Conservation (phyloP, 2,329 filamentous ascomycete species). For the Botryotinia convoluta region DNA sequence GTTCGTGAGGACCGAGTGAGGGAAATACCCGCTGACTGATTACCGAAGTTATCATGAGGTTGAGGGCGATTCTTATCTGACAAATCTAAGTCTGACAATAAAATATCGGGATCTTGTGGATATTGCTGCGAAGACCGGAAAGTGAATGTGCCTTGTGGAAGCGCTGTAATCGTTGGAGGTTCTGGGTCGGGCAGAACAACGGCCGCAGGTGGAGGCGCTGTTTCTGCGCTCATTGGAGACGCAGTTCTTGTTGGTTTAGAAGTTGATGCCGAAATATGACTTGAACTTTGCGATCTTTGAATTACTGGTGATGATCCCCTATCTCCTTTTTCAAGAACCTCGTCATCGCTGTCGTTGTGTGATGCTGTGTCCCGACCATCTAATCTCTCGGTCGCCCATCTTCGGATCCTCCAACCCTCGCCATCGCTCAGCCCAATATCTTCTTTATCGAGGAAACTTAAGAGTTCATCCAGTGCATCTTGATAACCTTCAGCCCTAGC, state of each 20-base stretch:
- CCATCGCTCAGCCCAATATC: conserved; percentile 75
- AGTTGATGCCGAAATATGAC: conserved; percentile 35
- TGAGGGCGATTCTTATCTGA: conserved; percentile 46
- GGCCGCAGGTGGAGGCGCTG: conserved; percentile 30
- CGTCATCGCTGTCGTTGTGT: conserved; percentile 66
- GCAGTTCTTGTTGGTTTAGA: conserved; percentile 30
- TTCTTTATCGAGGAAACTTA: conserved; percentile 81
- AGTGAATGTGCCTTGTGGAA: conserved; percentile 61
- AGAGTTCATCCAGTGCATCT: conserved; percentile 85
- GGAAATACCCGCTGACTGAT: conserved; percentile 30
- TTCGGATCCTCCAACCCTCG: conserved; percentile 64
- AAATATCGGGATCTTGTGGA: conserved; percentile 56
- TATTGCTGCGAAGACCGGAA: conserved; percentile 65
- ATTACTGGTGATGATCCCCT: conserved; percentile 57
- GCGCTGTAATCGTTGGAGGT: conserved; percentile 42
- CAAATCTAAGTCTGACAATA: conserved; percentile 59
- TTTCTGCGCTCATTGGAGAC: conserved; percentile 36
- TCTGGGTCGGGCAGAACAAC: conserved; percentile 22
- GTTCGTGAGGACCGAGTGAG: conserved; percentile 33
- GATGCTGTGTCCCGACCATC: conserved; percentile 58
- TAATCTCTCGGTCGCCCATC: conserved; percentile 67
- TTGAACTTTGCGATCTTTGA: conserved; percentile 47
- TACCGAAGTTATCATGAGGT: conserved; percentile 33
- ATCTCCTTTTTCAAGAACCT: conserved; percentile 59
- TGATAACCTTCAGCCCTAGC: conserved; percentile 83